Evolutionary conservation across 257 asterid genomes (phyloP).

Genomic region (Paraleonurus japonicus): DNA sequence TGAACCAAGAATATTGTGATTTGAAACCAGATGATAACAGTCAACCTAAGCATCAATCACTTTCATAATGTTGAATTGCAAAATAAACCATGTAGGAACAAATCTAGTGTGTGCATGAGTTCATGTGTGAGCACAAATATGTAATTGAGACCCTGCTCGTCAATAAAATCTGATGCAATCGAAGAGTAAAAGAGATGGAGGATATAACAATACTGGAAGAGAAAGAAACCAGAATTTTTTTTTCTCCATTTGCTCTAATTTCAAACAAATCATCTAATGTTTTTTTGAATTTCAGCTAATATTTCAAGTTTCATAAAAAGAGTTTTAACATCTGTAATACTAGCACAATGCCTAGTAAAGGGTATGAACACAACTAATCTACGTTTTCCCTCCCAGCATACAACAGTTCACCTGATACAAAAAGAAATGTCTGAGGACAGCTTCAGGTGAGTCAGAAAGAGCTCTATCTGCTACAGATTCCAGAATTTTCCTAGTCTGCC

Average conservation of each 20-base stretch:
- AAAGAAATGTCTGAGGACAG: constrained; percentile 27
- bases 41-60: constrained; percentile 6
- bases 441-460: constrained; percentile 32
- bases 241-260: constrained; percentile 17
- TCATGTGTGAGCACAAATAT: not conserved
- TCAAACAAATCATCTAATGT: constrained; percentile 24
- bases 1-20: not conserved
- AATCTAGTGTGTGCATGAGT: not conserved
- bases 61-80: not conserved
- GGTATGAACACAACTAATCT: constrained; percentile 42
- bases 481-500: constrained; percentile 29
- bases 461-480: constrained; percentile 35
- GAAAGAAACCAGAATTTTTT: not conserved
- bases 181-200: not conserved
- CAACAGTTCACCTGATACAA: constrained; percentile 40
- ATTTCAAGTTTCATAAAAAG: constrained; percentile 32
- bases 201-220: constrained; percentile 17
- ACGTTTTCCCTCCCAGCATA: constrained; percentile 40
- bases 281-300: constrained; percentile 32
- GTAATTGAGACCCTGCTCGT: not conserved
- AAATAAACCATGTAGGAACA: constrained; percentile 10
- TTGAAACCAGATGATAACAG: not conserved
- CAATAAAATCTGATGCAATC: not conserved
- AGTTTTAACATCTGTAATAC: constrained; percentile 30
- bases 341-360: constrained; percentile 37